phyloP scores from a whole-genome alignment of 2,329 filamentous ascomycete genomes.

The Kalmusia sp. region DNA sequence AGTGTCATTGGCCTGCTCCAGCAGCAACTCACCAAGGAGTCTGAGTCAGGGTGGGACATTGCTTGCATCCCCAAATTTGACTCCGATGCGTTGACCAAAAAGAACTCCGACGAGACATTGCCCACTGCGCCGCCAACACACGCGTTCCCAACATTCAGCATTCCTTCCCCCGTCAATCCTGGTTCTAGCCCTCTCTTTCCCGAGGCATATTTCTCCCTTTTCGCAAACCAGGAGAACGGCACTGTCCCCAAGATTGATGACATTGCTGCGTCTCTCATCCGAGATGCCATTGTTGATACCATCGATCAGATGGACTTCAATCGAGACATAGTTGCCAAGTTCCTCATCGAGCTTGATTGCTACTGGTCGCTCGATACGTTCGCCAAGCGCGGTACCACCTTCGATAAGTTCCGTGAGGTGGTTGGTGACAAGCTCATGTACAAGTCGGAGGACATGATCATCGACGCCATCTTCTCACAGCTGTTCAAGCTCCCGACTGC shows the following conservation, averaged over 20 bases:
- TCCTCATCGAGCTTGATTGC: conserved; percentile 91
- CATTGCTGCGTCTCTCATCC: conserved; percentile 81
- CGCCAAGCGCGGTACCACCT: conserved; percentile 89
- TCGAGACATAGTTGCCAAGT: conserved; percentile 83
- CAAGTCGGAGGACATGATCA: conserved; percentile 96
- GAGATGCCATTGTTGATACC: conserved; percentile 87
- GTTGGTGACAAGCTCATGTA: conserved; percentile 77
- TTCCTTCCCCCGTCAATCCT: conserved; percentile 77
- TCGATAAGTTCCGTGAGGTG: conserved; percentile 80
- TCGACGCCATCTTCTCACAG: conserved; percentile 98
- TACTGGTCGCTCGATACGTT: conserved; percentile 92
- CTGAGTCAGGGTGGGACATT: conserved; percentile 76
- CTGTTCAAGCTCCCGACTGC: conserved; percentile 85
- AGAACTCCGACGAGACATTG: conserved; percentile 69
- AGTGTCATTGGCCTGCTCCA: conserved; percentile 85
- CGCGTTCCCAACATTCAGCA: conserved; percentile 73
- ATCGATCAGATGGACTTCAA: conserved; percentile 96
- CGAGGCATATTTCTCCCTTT: conserved; percentile 93
- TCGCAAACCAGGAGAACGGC: conserved; percentile 82
- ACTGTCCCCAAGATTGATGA: conserved; percentile 81
- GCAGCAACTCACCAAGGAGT: conserved; percentile 81
- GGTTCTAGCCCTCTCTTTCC: conserved; percentile 83
- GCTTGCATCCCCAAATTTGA: conserved; percentile 66
- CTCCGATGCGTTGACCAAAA: conserved; percentile 55
- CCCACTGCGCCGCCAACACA: conserved; percentile 67